Conservation (phyloP, 2,329 filamentous ascomycete genomes). For the Diaporthe aspalathi region DNA sequence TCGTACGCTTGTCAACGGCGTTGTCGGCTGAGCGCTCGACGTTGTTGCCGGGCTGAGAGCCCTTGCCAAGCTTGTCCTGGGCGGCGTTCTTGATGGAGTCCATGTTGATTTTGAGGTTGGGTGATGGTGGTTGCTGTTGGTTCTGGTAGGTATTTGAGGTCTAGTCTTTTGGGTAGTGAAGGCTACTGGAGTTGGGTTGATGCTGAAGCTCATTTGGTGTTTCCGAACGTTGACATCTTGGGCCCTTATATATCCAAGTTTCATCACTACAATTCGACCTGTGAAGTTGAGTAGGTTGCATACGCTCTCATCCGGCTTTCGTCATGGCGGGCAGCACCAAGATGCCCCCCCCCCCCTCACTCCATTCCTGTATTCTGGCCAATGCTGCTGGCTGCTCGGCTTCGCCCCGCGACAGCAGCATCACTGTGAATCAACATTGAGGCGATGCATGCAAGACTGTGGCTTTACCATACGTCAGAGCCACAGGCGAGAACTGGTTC, state of each 20-base stretch:
- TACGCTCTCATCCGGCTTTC: not conserved
- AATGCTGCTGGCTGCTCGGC: not conserved
- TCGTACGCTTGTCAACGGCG: slow-evolving; percentile 39
- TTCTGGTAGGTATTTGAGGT: not conserved
- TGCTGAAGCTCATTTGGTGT: not conserved
- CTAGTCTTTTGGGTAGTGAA: no score
- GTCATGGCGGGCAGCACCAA: not conserved
- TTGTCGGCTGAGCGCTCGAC: slow-evolving; percentile 40
- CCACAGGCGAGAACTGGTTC: not conserved
- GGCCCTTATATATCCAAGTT: slow-evolving; percentile 1
- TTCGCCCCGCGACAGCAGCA: not conserved
- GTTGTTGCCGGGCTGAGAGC: slow-evolving; percentile 40
- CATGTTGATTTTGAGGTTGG: slow-evolving; percentile 29
- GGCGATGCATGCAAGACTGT: not conserved
- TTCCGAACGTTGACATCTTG: not conserved
- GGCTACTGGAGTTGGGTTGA: not conserved
- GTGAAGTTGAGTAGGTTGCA: no score
- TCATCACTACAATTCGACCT: no score
- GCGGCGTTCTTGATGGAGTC: slow-evolving; percentile 35
- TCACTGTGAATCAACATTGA: not conserved
- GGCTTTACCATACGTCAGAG: slow-evolving; percentile 26
- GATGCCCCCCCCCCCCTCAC: no score
- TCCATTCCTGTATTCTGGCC: not conserved
- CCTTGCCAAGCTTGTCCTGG: slow-evolving; percentile 39
- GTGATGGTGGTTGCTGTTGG: not conserved